These are phyloP conservation scores for Auxenochlorella pyrenoidosa DNA, from an alignment of 139 green algal species.

Conservation along the genomic window DNA sequence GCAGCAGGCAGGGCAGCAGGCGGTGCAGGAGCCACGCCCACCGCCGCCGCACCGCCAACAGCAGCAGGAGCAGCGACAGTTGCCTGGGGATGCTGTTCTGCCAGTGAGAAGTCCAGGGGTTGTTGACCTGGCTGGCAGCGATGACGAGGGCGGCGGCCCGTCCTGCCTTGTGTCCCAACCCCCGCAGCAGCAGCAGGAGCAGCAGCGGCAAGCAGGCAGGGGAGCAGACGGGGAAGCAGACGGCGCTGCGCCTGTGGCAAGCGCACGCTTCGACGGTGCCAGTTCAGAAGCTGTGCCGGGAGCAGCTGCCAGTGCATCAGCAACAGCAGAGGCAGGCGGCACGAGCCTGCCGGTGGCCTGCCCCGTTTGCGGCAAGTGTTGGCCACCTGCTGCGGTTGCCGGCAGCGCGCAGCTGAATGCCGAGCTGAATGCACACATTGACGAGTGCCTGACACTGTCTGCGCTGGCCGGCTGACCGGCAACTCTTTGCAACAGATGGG, in stretches of 20 bases:
- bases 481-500: too few species aligned
- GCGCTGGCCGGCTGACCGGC: background rate
- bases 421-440: constrained; percentile 14
- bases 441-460: constrained; percentile 14
- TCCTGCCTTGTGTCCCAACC: background rate
- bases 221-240: background rate
- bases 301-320: background rate
- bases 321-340: background rate
- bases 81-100: background rate
- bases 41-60: background rate
- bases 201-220: background rate
- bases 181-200: background rate
- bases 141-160: background rate
- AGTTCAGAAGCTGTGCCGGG: background rate
- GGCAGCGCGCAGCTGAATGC: background rate
- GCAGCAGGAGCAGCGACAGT: background rate
- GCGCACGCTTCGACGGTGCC: background rate
- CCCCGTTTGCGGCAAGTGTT: constrained; percentile 6
- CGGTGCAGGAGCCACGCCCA: background rate
- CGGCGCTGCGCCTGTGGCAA: background rate
- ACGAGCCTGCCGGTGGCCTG: background rate
- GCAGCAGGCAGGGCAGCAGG: background rate
- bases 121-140: background rate
- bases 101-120: background rate
- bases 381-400: background rate